Evolutionary conservation across 1,139 yeast species (phyloP), one percentile per base, ranked within the genome.

Genomic region (Suhomyces taliae): DNA sequence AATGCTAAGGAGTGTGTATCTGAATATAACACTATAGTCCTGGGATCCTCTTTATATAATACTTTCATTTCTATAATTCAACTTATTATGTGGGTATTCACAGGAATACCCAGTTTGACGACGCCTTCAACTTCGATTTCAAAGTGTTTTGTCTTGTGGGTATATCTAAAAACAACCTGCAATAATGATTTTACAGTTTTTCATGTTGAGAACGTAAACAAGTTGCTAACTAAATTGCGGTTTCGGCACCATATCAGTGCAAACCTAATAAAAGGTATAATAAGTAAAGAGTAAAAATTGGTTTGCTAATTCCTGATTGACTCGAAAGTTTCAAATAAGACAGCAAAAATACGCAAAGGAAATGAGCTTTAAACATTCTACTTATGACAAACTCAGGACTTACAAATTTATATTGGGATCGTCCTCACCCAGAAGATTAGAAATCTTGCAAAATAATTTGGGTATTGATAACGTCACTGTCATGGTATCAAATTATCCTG

Each of bases 361-460:
- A 24, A 47, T 37, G 46, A 48, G 46, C 11, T 46, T 57, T 64
- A 47, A 53, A 54, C 19, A 70, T 46, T 67, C 72, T 2, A 29
- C 31, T 37, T 12, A 27, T 11, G 56, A 63, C 0, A 55, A 59
- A 38, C 54, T 78, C 4, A 31, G 52, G 3, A 41, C 53, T 3
- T 67, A 56, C 53, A 50, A 69, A 34, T 70, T 90, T 26, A 70
- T 90, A 2, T 72, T 93, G 11, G 97, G 96, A 1, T 89, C 97
- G 1, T 78, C 87, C 2, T 90, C 97, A 0, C 95, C 95, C 1
- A 75, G 97, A 51, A 70, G 99, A 47, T 67, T 70, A 45, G 88
- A 87, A 50, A 85, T 93, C 24, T 61, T 93, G 34, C 57, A 67
- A 12, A 63, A 59, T 2, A 84, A 87, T 57, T 67, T 91, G 55